These are phyloP conservation scores for Daldinia loculata DNA, from an alignment of 495 filamentous ascomycete genomes.

Conservation along the genomic window DNA sequence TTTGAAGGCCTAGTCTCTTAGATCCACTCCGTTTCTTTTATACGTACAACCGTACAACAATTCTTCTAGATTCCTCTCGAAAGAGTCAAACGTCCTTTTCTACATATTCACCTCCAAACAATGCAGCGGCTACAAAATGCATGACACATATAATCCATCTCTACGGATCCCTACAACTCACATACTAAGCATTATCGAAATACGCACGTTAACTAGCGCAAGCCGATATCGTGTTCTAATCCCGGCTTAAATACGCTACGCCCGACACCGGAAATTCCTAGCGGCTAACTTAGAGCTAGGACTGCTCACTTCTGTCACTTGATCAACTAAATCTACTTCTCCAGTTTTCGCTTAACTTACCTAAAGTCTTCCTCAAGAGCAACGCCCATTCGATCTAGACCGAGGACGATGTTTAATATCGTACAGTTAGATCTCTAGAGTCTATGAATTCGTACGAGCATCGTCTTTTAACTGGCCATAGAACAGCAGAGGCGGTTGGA, in stretches of 20 bases:
- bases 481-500: background rate
- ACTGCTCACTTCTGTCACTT: constrained; percentile 27
- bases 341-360: background rate
- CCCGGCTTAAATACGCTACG: constrained; percentile 32
- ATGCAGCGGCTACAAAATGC: constrained; percentile 29
- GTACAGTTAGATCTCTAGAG: background rate
- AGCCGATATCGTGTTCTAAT: constrained; percentile 24
- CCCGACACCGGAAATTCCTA: constrained; percentile 41
- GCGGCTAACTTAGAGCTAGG: background rate
- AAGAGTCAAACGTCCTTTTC: constrained; percentile 4
- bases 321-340: constrained; percentile 17
- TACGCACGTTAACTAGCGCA: constrained; percentile 33
- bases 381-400: background rate
- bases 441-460: background rate
- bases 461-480: background rate
- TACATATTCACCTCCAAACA: background rate
- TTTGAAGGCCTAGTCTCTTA: constrained; percentile 3
- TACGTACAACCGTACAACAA: background rate
- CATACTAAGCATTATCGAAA: constrained; percentile 15
- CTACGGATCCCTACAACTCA: constrained; percentile 16
- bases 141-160: constrained; percentile 43
- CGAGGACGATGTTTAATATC: background rate
- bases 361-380: background rate
- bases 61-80: constrained; percentile 36
- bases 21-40: constrained; percentile 13